phyloP scores from a whole-genome alignment of 2,329 filamentous ascomycete genomes.

The Colletotrichum theobromicola region DNA sequence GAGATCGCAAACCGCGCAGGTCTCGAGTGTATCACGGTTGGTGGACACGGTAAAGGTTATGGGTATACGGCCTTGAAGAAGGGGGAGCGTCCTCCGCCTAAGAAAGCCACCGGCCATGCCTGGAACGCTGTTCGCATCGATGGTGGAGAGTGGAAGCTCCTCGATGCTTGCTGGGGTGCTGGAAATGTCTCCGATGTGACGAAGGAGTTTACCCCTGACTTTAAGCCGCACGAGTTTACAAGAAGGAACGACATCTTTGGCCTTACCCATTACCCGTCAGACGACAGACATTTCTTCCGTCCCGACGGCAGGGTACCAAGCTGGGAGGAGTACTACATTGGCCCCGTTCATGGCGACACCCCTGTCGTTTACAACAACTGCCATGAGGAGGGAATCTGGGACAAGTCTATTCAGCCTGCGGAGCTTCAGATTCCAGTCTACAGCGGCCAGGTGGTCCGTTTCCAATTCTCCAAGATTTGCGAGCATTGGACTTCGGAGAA shows the following conservation, averaged over 20 bases:
- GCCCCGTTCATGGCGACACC: conserved; percentile 56
- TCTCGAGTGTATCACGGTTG: conserved; percentile 75
- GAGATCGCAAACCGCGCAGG: conserved; percentile 81
- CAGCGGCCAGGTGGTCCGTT: conserved; percentile 66
- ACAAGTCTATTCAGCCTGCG: conserved; percentile 66
- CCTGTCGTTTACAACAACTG: conserved; percentile 51
- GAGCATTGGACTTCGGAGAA: conserved; percentile 81
- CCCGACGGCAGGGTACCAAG: conserved; percentile 69
- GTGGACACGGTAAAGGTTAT: conserved; percentile 86
- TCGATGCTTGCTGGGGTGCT: conserved; percentile 94
- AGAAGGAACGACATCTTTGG: conserved; percentile 81
- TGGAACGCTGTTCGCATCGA: conserved; percentile 96
- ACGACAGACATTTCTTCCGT: conserved; percentile 74
- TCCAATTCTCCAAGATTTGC: conserved; percentile 82
- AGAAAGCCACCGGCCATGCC: conserved; percentile 72
- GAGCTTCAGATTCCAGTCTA: conserved; percentile 65
- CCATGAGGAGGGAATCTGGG: conserved; percentile 56
- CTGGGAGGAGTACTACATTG: conserved; percentile 85
- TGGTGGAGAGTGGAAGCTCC: conserved; percentile 84
- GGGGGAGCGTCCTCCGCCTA: conserved; percentile 70
- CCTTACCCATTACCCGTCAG: conserved; percentile 75
- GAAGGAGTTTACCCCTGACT: conserved; percentile 68
- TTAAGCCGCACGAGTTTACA: conserved; percentile 68
- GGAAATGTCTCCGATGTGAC: conserved; percentile 64
- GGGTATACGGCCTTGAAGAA: conserved; percentile 69